Base-by-base conservation (phyloP, 148 eudicot species). In the Silene latifolia region DNA sequence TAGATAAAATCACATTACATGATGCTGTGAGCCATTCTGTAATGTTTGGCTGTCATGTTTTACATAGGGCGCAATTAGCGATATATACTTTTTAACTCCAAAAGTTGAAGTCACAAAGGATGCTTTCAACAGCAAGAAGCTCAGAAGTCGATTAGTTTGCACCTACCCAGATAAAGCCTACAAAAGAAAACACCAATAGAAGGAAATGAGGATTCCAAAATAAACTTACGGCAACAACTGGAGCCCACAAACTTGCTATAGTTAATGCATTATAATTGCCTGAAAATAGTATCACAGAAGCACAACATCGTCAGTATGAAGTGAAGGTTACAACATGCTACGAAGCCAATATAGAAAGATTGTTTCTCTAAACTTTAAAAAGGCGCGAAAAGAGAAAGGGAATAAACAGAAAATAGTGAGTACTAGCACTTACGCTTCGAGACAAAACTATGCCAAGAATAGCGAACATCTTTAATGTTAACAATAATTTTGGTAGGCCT, bases 371-470 rank as follows among this genome's bases (percentile, higher is more conserved):
- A 51, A 25, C 25, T 68, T 19, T 14, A 69, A 51, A 19, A 14
- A 25, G 1, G 47, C 15, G 35, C 9, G 58, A 19, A 6, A 19
- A 42, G 71, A 51, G 56, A 51, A 65, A 17, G 19, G 8, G n/a
- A 42, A 48, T 24, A 23, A 19, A 53, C 61, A 15, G 60, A 14
- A 57, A 54, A 63, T 21, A 42, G 19, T 17, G 60, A 53, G 24
- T 18, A 9, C 17, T 70, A 19, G 42, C 42, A 76, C 97, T 80
- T 88, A 95, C 99, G 74, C 78, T 85, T 86, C 15, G 99, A 96
- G 73, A 96, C 67, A 0, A 96, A 76, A 87, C 90, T 97, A 80
- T 96, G 99, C 99, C 99, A 96, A 59, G 99, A 92, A 78, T 96
- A 96, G 48, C 12, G 35, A 82, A 90, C 81, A 39, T 81, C 48